Percentiles rank a stretch among this genome's conserved stretches.
These are phyloP conservation scores for Neurospora sp. DNA, from an alignment of 495 filamentous ascomycete genomes.

Conservation along the genomic window DNA sequence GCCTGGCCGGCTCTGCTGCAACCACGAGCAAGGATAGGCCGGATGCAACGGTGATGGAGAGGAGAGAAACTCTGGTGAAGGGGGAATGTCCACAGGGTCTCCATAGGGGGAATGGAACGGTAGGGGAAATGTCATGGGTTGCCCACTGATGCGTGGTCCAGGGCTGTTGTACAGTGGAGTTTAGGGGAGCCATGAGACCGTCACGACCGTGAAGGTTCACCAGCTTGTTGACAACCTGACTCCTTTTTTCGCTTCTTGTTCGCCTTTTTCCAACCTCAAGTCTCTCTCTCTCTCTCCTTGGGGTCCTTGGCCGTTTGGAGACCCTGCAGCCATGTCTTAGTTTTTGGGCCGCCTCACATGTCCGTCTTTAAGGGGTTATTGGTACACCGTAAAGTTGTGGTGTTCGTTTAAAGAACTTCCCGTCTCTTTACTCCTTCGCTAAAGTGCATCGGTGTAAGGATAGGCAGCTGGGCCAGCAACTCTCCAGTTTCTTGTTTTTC, in stretches of 20 bases:
- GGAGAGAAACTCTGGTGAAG: not conserved
- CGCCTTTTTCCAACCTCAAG: not conserved
- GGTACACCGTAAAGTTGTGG: not conserved
- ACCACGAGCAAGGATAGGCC: conserved; percentile 19
- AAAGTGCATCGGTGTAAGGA: not conserved
- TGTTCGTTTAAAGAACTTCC: not conserved
- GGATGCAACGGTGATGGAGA: conserved; percentile 28
- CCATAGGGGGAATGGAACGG: not conserved
- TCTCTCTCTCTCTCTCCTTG: not conserved
- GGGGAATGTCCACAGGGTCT: not conserved
- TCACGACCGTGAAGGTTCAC: not conserved
- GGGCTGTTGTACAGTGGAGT: not conserved
- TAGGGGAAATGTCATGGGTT: not conserved
- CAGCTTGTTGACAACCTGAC: not conserved
- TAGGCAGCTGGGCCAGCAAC: not conserved
- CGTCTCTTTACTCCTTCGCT: not conserved
- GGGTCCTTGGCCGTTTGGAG: not conserved
- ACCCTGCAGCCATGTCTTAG: not conserved
- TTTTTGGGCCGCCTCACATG: not conserved
- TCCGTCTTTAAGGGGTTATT: not conserved
- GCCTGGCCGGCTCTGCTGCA: conserved; percentile 13
- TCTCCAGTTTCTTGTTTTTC: not conserved
- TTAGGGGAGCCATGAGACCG: not conserved
- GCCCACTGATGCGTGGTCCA: not conserved
- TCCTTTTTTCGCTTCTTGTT: not conserved